A percentile compares a stretch with the other conserved stretches of the same genome.
Evolutionary conservation across 2,329 filamentous ascomycete genomes (phyloP).

Genomic region (Diaporthe sp.): DNA sequence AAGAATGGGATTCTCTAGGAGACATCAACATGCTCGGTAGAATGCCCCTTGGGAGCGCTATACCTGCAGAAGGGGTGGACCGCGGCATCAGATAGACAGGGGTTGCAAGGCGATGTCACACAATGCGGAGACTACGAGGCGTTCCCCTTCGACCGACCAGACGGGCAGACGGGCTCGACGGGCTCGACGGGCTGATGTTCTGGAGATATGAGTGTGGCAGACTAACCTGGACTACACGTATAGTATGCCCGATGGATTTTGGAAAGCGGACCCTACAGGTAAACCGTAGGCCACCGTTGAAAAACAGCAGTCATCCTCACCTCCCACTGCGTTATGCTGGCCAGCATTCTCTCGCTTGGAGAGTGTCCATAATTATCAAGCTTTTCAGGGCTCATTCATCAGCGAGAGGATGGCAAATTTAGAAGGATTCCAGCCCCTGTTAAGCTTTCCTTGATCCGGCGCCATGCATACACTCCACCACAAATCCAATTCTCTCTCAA

Average conservation of each 20-base stretch:
- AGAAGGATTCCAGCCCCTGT: slow-evolving; percentile 14
- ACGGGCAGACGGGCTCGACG: neutral
- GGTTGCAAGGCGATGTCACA: slow-evolving; percentile 4
- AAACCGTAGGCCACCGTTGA: neutral
- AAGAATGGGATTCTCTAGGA: slow-evolving; percentile 9
- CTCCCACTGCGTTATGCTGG: neutral
- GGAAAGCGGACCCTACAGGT: neutral
- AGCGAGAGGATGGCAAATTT: neutral
- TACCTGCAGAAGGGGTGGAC: neutral
- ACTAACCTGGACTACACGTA: neutral
- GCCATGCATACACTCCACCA: neutral
- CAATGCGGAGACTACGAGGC: neutral
- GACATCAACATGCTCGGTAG: neutral
- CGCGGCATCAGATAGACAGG: slow-evolving; percentile 25
- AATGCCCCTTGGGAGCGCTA: neutral
- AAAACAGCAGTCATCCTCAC: neutral
- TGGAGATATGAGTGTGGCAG: neutral
- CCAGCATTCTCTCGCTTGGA: neutral
- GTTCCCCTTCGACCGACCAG: neutral
- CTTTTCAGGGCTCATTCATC: neutral
- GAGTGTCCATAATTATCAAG: neutral
- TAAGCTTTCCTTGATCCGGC: neutral
- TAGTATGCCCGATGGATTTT: too few relatives aligned
- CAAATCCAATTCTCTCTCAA: neutral
- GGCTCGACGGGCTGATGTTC: neutral